A percentile compares a stretch with the other conserved stretches of the same genome.
Conservation (phyloP, 2,329 filamentous ascomycete genomes). For the Trichoderma endophyticum region DNA sequence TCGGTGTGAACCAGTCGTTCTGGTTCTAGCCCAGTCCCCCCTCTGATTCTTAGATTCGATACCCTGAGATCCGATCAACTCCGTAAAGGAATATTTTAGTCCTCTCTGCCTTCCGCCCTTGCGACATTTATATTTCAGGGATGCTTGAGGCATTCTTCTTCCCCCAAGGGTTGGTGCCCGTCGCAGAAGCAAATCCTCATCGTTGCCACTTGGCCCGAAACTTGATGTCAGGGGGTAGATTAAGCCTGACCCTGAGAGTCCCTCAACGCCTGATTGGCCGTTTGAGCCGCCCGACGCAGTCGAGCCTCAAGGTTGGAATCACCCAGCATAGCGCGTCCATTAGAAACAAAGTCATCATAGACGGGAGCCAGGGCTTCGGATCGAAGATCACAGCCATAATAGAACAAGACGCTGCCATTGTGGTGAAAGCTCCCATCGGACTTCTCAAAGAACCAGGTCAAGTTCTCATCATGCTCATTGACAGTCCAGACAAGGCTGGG, state of each 20-base stretch:
- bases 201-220: not conserved
- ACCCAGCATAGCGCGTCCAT: conserved; percentile 83
- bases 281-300: conserved; percentile 71
- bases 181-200: not conserved
- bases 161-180: too few species aligned
- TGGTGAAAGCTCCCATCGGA: conserved; percentile 86
- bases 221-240: not conserved
- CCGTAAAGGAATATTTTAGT: conserved; percentile 12
- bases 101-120: not conserved
- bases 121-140: not conserved
- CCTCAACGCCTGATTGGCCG: conserved; percentile 55
- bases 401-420: conserved; percentile 89
- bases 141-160: too few species aligned
- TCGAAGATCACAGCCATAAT: conserved; percentile 82
- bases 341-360: conserved; percentile 78
- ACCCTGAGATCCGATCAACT: conserved; percentile 9
- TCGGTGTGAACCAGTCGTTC: not conserved
- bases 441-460: conserved; percentile 98
- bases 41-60: conserved; percentile 24
- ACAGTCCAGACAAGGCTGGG: conserved; percentile 95
- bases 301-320: conserved; percentile 87
- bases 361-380: conserved; percentile 73
- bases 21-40: not conserved
- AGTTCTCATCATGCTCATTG: conserved; percentile 90
- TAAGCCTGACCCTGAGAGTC: conserved; percentile 25